Percentiles rank a stretch among this genome's conserved stretches.
phyloP scores from a whole-genome alignment of 2,329 filamentous ascomycete species.

The Microdochium bolleyi region DNA sequence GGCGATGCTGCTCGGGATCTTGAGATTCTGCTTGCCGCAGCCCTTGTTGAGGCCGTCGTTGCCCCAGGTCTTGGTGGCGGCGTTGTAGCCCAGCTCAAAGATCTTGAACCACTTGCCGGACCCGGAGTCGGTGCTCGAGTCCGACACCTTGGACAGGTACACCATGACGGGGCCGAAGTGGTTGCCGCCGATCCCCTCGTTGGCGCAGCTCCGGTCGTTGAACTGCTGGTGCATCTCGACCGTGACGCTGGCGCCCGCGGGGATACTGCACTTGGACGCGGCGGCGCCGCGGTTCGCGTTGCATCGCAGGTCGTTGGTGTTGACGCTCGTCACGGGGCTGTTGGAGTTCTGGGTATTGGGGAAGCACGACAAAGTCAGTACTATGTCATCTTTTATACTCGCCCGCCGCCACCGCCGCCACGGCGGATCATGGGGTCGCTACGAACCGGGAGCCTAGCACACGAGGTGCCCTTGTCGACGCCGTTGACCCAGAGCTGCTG shows the following conservation, averaged over 20 bases:
- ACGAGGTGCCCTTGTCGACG: slow-evolving; percentile 20
- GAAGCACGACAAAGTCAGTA: slow-evolving; percentile 2
- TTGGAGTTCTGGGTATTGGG: slow-evolving; percentile 21
- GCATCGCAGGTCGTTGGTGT: slow-evolving; percentile 30
- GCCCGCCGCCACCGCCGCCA: not conserved
- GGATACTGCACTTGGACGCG: slow-evolving; percentile 21
- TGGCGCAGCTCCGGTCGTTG: slow-evolving; percentile 30
- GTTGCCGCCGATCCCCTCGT: slow-evolving; percentile 41
- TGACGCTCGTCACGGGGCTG: slow-evolving; percentile 29
- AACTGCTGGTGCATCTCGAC: slow-evolving; percentile 40
- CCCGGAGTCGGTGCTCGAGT: slow-evolving; percentile 33
- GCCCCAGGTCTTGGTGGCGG: slow-evolving; percentile 21
- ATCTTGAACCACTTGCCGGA: slow-evolving; percentile 43
- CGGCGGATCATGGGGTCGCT: slow-evolving; percentile 10
- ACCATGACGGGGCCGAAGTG: slow-evolving; percentile 42
- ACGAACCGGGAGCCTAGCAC: not conserved
- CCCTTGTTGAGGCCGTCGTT: slow-evolving; percentile 14
- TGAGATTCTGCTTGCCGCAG: slow-evolving; percentile 24
- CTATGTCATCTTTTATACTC: not conserved
- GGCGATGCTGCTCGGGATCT: slow-evolving; percentile 27
- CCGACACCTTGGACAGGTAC: slow-evolving; percentile 38
- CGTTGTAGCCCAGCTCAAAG: slow-evolving; percentile 29
- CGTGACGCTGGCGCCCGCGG: slow-evolving; percentile 28
- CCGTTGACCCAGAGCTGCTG: slow-evolving; percentile 41
- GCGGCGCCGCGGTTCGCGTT: slow-evolving; percentile 27